Conservation (phyloP, 257 asterid species). For the Salvia splendens region DNA sequence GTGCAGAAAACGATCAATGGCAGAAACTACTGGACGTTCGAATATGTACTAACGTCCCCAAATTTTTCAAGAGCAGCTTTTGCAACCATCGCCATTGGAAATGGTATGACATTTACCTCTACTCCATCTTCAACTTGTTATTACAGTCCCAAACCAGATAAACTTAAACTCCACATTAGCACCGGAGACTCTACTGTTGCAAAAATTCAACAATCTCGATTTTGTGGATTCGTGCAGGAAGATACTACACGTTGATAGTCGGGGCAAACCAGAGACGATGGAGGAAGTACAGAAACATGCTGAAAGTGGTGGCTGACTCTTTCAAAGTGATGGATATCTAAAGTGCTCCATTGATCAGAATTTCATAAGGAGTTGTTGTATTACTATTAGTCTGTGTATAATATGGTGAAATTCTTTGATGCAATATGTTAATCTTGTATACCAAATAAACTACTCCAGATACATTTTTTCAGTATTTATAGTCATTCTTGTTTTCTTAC, state of each 20-base stretch:
- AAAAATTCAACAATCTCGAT: background rate
- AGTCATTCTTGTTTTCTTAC: background rate
- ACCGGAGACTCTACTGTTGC: too few relatives aligned
- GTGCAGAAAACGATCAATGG: slow-evolving; percentile 73
- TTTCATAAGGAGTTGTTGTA: background rate
- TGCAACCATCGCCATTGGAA: slow-evolving; percentile 83
- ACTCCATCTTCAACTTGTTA: background rate
- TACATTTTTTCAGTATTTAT: background rate
- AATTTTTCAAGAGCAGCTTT: slow-evolving; percentile 82
- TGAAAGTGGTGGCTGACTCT: slow-evolving; percentile 88
- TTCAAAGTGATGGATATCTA: slow-evolving; percentile 70
- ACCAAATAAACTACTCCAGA: slow-evolving; percentile 18
- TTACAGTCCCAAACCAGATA: too few relatives aligned
- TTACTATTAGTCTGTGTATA: slow-evolving; percentile 4
- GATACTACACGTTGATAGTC: slow-evolving; percentile 75
- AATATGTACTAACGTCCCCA: slow-evolving; percentile 65
- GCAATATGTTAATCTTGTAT: slow-evolving; percentile 15
- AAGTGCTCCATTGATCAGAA: slow-evolving; percentile 10
- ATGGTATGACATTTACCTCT: slow-evolving; percentile 46
- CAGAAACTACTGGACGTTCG: slow-evolving; percentile 74
- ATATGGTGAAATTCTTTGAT: slow-evolving; percentile 3
- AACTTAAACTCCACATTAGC: too few relatives aligned
- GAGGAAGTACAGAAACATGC: slow-evolving; percentile 65
- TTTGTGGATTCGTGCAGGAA: slow-evolving; percentile 47
- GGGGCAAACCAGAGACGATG: slow-evolving; percentile 89